Evolutionary conservation across 768 basidiomycete species (phyloP), one percentile per base, ranked within the genome.

Genomic region (Hydnomerulius pinastri): DNA sequence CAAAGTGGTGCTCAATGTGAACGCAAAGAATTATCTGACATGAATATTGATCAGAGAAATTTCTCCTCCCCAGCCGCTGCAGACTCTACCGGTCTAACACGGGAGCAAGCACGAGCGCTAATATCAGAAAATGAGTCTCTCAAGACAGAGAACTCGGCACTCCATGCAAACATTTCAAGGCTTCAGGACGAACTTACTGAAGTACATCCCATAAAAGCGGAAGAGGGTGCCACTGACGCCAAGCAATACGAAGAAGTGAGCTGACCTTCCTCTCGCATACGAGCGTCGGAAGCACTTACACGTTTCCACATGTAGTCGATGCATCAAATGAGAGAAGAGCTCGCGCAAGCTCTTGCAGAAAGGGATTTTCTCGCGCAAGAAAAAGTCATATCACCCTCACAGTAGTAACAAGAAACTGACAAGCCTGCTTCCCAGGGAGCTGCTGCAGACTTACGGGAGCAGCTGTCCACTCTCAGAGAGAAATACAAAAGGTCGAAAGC

Each of bases 401-500:
- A n/a, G n/a, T n/a, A n/a, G n/a, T n/a, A n/a, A n/a, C n/a, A n/a
- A 20, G n/a, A 20, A n/a, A 17, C 25, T 56, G 33, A 58, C 48
- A 36, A 28, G 13, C n/a, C n/a, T n/a, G n/a, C n/a, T n/a, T n/a
- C n/a, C n/a, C 43, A 66, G 66, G 53, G 53, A 30, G 44, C 50
- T 27, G 52, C 51, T 20, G 48, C 30, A 7, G 50, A 27, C 13
- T 49, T 24, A 15, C 33, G 44, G 24, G 50, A 51, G 29, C 54
- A 53, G 24, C 6, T 64, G 27, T 17, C 29, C 3, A 29, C 1
- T 7, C 39, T 66, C 9, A 56, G 37, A 27, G 59, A 47, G 11
- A 68, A 66, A 42, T 61, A 66, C 25, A 56, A 28, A 30, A 57
- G 43, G 15, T 39, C 41, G 15, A 68, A 66, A 49, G 53, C 46